These are phyloP conservation scores for Leptographium wingfieldii DNA, from an alignment of 2,329 filamentous ascomycete species.

Conservation along the genomic window DNA sequence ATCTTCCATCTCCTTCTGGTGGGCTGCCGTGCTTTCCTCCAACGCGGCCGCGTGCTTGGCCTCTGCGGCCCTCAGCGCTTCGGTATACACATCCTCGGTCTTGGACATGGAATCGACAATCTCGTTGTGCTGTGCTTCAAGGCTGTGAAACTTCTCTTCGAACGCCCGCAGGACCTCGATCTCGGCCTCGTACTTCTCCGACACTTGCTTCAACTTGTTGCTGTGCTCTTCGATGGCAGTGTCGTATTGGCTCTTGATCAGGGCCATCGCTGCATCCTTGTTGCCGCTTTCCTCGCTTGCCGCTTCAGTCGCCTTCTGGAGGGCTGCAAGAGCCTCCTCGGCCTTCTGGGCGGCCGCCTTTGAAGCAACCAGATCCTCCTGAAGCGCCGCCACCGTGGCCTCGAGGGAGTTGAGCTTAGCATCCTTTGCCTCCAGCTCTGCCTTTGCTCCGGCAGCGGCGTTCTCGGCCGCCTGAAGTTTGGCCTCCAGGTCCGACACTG, in stretches of 20 bases:
- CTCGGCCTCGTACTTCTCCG: slow-evolving; percentile 50
- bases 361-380: slow-evolving; percentile 18
- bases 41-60: slow-evolving; percentile 33
- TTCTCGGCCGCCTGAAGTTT: slow-evolving; percentile 37
- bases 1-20: slow-evolving; percentile 41
- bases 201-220: slow-evolving; percentile 44
- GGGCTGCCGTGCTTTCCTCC: slow-evolving; percentile 36
- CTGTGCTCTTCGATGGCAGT: slow-evolving; percentile 35
- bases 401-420: slow-evolving; percentile 28
- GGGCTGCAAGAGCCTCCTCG: slow-evolving; percentile 32
- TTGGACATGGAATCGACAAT: slow-evolving; percentile 17
- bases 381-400: slow-evolving; percentile 26
- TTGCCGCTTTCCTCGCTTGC: slow-evolving; percentile 31
- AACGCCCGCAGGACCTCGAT: slow-evolving; percentile 51
- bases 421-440: slow-evolving; percentile 35
- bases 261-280: slow-evolving; percentile 37
- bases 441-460: slow-evolving; percentile 27
- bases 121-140: slow-evolving; percentile 44
- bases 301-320: slow-evolving; percentile 35
- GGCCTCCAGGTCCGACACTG: slow-evolving; percentile 36
- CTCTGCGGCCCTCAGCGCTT: slow-evolving; percentile 29
- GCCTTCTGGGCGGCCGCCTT: slow-evolving; percentile 29
- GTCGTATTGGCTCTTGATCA: slow-evolving; percentile 36
- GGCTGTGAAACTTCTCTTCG: slow-evolving; percentile 49
- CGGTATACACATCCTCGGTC: slow-evolving; percentile 25